Evolutionary conservation across 139 green algal genomes (phyloP).

Genomic region (Picochlorum sp.): DNA sequence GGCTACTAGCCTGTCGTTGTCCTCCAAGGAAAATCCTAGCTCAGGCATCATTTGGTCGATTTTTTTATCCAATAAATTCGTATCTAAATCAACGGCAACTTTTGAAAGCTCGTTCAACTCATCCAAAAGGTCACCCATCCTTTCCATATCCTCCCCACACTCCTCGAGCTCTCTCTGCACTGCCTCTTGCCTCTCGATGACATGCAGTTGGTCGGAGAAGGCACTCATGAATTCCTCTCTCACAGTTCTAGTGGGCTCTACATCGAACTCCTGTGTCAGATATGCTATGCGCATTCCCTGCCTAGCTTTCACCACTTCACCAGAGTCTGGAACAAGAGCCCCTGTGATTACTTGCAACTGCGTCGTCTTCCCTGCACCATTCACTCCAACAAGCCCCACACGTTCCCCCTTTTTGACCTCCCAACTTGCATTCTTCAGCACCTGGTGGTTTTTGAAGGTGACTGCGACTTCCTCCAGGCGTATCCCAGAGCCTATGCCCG

Average conservation of each 20-base stretch:
- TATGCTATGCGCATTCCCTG: constrained; percentile 86
- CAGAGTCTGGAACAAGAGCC: constrained; percentile 69
- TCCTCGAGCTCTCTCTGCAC: constrained; percentile 76
- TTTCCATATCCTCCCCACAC: constrained; percentile 86
- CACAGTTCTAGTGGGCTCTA: constrained; percentile 78
- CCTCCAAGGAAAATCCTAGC: constrained; percentile 86
- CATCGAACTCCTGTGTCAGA: constrained; percentile 96
- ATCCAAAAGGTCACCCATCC: constrained; percentile 78
- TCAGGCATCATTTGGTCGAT: constrained; percentile 99
- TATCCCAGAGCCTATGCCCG: constrained; percentile 56
- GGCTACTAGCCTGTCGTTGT: constrained; percentile 72
- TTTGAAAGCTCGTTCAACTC: constrained; percentile 76
- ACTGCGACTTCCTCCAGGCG: constrained; percentile 51
- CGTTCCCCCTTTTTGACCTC: constrained; percentile 94
- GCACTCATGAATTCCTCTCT: constrained; percentile 91
- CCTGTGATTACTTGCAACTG: constrained; percentile 96
- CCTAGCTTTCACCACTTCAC: constrained; percentile 76
- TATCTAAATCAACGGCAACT: constrained; percentile 69
- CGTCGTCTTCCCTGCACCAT: constrained; percentile 97
- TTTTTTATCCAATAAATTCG: constrained; percentile 76
- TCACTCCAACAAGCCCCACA: constrained; percentile 96
- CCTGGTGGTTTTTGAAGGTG: constrained; percentile 90
- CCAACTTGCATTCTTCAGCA: constrained; percentile 84
- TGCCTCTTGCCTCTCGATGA: constrained; percentile 58
- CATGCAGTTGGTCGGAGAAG: constrained; percentile 66